A percentile compares a stretch with the other conserved stretches of the same genome.
These are phyloP conservation scores for Backusella sp. DNA, from an alignment of 192 early-diverging fungal genomes.

Conservation along the genomic window DNA sequence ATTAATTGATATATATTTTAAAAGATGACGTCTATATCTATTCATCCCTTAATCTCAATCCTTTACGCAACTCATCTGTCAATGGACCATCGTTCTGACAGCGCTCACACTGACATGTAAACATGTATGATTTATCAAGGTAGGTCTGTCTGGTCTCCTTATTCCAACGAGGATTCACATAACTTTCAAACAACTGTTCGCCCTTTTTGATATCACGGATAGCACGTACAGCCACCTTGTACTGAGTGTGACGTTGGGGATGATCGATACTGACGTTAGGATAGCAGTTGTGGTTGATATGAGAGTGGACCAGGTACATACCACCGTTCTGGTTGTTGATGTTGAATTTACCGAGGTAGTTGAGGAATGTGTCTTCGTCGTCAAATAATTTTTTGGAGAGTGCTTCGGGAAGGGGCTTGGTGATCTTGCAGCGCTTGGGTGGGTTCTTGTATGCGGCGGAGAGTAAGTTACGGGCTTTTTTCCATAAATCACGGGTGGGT, in stretches of 20 bases:
- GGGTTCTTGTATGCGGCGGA: slow-evolving; percentile 47
- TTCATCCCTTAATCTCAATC: slow-evolving; percentile 37
- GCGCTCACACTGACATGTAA: slow-evolving; percentile 57
- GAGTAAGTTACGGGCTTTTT: slow-evolving; percentile 39
- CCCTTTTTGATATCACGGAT: slow-evolving; percentile 57
- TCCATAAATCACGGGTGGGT: slow-evolving; percentile 41
- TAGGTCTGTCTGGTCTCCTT: slow-evolving; percentile 50
- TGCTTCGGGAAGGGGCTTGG: slow-evolving; percentile 46
- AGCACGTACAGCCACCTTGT: slow-evolving; percentile 49
- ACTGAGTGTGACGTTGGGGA: slow-evolving; percentile 46
- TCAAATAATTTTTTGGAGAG: slow-evolving; percentile 47
- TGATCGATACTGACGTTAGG: slow-evolving; percentile 55
- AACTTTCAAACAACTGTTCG: slow-evolving; percentile 59
- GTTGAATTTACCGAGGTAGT: slow-evolving; percentile 57
- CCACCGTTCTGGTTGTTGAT: slow-evolving; percentile 66
- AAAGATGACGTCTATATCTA: background rate
- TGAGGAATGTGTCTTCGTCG: slow-evolving; percentile 50
- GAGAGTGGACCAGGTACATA: slow-evolving; percentile 57
- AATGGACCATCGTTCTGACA: slow-evolving; percentile 51
- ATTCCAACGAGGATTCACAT: slow-evolving; percentile 57
- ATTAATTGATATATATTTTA: background rate
- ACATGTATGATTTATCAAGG: slow-evolving; percentile 55
- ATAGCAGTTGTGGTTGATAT: slow-evolving; percentile 56
- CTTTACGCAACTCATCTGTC: slow-evolving; percentile 39
- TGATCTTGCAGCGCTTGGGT: slow-evolving; percentile 47